phyloP scores from a whole-genome alignment of 345 rosid genomes.

The Theobroma cacao region DNA sequence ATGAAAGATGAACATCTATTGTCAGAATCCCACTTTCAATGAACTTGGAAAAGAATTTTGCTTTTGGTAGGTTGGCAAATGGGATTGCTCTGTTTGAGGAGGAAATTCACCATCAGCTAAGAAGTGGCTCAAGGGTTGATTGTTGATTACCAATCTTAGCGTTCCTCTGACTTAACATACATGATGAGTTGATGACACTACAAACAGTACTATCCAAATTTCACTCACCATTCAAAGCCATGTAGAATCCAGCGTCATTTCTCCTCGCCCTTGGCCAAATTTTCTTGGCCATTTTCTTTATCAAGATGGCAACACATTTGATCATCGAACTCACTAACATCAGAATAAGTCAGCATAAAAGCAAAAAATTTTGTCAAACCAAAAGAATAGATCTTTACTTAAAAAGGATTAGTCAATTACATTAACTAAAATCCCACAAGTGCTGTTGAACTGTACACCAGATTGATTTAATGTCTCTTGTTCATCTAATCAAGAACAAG shows the following conservation, averaged over 20 bases:
- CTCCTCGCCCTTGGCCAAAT: neutral
- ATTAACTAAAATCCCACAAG: neutral
- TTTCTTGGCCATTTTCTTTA: neutral
- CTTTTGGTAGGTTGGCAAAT: too few relatives aligned
- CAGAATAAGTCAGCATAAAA: neutral
- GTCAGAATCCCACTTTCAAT: too few relatives aligned
- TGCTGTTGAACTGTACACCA: neutral
- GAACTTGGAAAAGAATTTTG: too few relatives aligned
- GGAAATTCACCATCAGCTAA: too few relatives aligned
- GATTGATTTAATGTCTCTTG: neutral
- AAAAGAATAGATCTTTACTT: neutral
- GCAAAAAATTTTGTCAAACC: neutral
- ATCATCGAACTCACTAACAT: neutral
- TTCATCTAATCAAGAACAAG: constrained; percentile 7
- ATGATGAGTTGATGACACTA: too few relatives aligned
- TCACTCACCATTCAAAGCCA: neutral
- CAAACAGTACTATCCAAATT: too few relatives aligned
- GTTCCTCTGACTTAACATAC: too few relatives aligned
- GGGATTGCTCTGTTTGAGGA: too few relatives aligned
- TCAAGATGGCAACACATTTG: neutral
- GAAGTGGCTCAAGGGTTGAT: too few relatives aligned
- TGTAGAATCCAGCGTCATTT: too few relatives aligned
- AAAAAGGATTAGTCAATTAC: neutral
- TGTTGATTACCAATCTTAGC: too few relatives aligned
- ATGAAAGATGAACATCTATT: too few relatives aligned